Evolutionary conservation across 2,329 filamentous ascomycete species (phyloP).

Genomic region (Xylariaceae sp.): DNA sequence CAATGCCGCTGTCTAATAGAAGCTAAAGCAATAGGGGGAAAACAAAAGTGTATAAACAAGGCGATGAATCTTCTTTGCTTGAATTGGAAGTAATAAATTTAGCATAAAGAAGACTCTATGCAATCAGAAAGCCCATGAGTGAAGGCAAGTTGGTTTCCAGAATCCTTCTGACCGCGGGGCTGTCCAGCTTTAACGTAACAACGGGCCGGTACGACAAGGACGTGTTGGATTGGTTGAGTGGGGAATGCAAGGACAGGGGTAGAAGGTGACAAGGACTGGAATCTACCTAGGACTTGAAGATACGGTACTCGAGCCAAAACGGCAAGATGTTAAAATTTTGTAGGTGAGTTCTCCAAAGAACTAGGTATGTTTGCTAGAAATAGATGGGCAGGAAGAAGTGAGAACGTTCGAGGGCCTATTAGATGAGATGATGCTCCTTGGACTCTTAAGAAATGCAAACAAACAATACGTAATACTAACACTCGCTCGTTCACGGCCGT

Average conservation of each 20-base stretch:
- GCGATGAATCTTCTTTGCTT: background rate
- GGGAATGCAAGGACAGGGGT: constrained; percentile 24
- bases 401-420: background rate
- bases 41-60: background rate
- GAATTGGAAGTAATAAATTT: background rate
- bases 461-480: background rate
- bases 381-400: background rate
- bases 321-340: too few species aligned
- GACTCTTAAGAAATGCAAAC: background rate
- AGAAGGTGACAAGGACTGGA: background rate
- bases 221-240: constrained; percentile 9
- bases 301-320: too few species aligned
- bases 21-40: background rate
- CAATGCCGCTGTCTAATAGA: constrained; percentile 7
- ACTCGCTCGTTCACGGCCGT: constrained; percentile 1
- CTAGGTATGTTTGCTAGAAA: too few species aligned
- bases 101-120: background rate
- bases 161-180: constrained; percentile 17
- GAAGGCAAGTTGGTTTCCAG: background rate
- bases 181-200: constrained; percentile 16
- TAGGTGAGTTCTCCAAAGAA: too few species aligned
- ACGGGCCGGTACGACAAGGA: constrained; percentile 3
- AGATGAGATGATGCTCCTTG: background rate
- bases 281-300: background rate
- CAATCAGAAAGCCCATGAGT: background rate